Evolutionary conservation across 2,329 filamentous ascomycete genomes (phyloP), one percentile per base, ranked within the genome.

Genomic region (Pseudohalonectria lignicola): DNA sequence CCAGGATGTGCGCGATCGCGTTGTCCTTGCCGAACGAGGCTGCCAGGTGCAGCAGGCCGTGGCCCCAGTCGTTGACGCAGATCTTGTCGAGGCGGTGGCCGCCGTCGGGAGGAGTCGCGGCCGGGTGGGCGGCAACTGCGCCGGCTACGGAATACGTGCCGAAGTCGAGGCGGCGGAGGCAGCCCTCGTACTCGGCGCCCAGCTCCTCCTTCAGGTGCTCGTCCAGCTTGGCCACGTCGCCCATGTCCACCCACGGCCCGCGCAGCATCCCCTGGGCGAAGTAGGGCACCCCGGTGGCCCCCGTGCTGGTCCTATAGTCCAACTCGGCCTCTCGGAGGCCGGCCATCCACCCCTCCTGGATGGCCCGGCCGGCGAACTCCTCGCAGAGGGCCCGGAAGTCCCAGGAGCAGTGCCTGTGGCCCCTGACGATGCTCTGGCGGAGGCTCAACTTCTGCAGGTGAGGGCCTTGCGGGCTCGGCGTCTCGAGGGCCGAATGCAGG

Each of bases 41-140:
- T 16, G 43, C 43, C 17, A 45, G 18, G 36, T 45, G 43, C 10
- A 45, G 17, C 3, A 45, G 31, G 5, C 43, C 43, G 26, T 45
- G 43, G 18, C 43, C 43, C 36, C 34, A 37, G 26, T 45, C 33
- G 33, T 45, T 45, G 30, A 45, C 39, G 21, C 37, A 45, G 34
- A 45, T 45, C 25, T 35, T 39, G 39, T 45, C 43, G 20, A 45
- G 43, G 5, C 34, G 43, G 12, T 30, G 39, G 8, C 32, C 26
- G 5, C 25, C n/a, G n/a, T n/a, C n/a, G n/a, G n/a, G n/a, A n/a
- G n/a, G n/a, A n/a, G n/a, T n/a, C n/a, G n/a, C n/a, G n/a, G n/a
- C n/a, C n/a, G n/a, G n/a, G n/a, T n/a, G n/a, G n/a, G n/a, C n/a
- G n/a, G n/a, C n/a, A n/a, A n/a, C n/a, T n/a, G n/a, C n/a, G n/a